phyloP scores from a whole-genome alignment of 192 early-diverging fungal genomes.

The Rhizoclosmatium sp. region DNA sequence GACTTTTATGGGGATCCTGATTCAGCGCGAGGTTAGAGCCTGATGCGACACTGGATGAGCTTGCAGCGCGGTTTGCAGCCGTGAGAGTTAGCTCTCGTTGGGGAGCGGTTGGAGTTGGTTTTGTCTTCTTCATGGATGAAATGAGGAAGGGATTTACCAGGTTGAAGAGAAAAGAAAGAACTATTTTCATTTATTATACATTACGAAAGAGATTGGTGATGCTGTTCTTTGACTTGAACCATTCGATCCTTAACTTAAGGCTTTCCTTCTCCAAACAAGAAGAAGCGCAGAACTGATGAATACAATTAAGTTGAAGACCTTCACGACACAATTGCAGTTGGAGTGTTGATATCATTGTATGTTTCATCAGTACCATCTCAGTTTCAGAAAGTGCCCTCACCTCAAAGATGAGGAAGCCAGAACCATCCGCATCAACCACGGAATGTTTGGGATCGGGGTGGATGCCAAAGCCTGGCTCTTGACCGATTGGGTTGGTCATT shows the following conservation, averaged over 20 bases:
- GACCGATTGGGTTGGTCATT: background rate
- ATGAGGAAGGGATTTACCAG: background rate
- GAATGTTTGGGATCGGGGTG: background rate
- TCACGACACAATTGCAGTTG: background rate
- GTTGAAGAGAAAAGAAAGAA: background rate
- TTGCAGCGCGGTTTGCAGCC: background rate
- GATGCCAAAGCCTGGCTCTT: background rate
- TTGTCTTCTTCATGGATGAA: background rate
- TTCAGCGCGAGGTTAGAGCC: background rate
- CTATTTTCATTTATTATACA: too few relatives aligned
- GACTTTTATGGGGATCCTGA: background rate
- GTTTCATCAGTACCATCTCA: too few relatives aligned
- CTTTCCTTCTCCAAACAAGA: background rate
- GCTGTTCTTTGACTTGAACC: too few relatives aligned
- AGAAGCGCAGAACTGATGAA: background rate
- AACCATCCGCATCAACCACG: slow-evolving; percentile 1
- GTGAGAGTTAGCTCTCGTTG: background rate
- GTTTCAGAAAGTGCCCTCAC: background rate
- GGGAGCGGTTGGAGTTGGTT: background rate
- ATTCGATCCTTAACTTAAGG: background rate
- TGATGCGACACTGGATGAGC: background rate
- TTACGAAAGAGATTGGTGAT: too few relatives aligned
- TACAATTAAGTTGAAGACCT: background rate
- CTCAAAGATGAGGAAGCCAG: slow-evolving; percentile 7
- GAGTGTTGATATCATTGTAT: too few relatives aligned